These are phyloP conservation scores for Leccinum griseonigrum DNA, from an alignment of 1,284 basidiomycete species.

Conservation along the genomic window DNA sequence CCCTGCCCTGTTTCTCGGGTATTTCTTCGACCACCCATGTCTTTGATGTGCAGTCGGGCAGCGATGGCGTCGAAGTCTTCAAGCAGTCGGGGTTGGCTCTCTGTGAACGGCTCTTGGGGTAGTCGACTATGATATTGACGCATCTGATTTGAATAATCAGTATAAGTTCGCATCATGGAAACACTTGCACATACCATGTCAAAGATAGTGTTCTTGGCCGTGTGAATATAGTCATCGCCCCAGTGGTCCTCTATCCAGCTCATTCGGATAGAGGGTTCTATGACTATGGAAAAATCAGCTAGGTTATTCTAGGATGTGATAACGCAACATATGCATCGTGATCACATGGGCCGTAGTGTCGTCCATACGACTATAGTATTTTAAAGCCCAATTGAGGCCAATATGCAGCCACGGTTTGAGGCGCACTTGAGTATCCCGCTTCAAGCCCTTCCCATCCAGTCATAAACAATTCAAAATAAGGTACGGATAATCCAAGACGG, in stretches of 20 bases:
- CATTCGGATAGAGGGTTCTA: background rate
- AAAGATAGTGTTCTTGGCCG: background rate
- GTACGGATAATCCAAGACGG: background rate
- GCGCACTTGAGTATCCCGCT: background rate
- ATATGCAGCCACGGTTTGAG: background rate
- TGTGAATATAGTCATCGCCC: background rate
- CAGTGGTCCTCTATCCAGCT: background rate
- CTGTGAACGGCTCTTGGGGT: background rate
- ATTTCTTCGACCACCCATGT: background rate
- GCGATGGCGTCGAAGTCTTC: background rate
- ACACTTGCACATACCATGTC: background rate
- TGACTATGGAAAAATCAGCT: background rate
- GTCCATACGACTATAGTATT: background rate
- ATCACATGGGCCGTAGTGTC: background rate
- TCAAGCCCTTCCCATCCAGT: background rate
- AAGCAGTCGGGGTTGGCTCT: background rate
- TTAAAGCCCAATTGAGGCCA: background rate
- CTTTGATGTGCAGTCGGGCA: background rate
- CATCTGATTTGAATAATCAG: background rate
- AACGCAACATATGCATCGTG: background rate
- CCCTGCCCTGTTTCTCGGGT: background rate
- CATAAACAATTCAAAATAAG: background rate
- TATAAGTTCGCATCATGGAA: background rate
- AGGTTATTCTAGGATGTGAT: background rate
- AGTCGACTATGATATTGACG: background rate